These are phyloP conservation scores for Cladosporium austrohemisphaericum DNA, from an alignment of 2,329 filamentous ascomycete species.

Conservation along the genomic window DNA sequence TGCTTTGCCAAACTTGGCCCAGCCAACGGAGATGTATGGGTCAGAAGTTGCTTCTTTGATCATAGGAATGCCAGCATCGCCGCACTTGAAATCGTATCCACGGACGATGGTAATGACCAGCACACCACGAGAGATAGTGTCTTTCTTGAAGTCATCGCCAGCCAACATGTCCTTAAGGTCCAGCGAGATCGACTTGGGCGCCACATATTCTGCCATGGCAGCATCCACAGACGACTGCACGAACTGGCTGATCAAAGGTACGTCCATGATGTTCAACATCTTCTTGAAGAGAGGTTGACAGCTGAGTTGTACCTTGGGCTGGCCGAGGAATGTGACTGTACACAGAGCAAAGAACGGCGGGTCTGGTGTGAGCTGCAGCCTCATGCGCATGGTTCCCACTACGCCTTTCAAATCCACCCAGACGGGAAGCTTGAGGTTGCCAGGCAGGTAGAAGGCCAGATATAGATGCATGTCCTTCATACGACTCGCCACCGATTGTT, in stretches of 20 bases:
- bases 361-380: slow-evolving; percentile 70
- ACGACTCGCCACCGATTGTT: slow-evolving; percentile 58
- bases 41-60: slow-evolving; percentile 62
- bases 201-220: slow-evolving; percentile 70
- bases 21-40: slow-evolving; percentile 67
- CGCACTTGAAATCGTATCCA: slow-evolving; percentile 68
- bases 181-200: slow-evolving; percentile 69
- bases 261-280: slow-evolving; percentile 69
- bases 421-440: slow-evolving; percentile 55
- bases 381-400: slow-evolving; percentile 65
- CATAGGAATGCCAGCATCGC: slow-evolving; percentile 60
- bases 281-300: slow-evolving; percentile 68
- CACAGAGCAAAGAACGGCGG: slow-evolving; percentile 74
- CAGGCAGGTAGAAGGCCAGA: slow-evolving; percentile 66
- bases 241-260: slow-evolving; percentile 70
- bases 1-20: slow-evolving; percentile 73
- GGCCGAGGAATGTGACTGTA: slow-evolving; percentile 70
- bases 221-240: slow-evolving; percentile 72
- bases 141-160: slow-evolving; percentile 75
- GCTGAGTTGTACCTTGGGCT: slow-evolving; percentile 67
- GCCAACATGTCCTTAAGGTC: slow-evolving; percentile 74
- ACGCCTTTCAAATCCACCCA: slow-evolving; percentile 73
- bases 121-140: slow-evolving; percentile 62
- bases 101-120: slow-evolving; percentile 63
- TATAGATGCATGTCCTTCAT: slow-evolving; percentile 70